These are phyloP conservation scores for Salix caprea DNA, from an alignment of 345 rosid species.

Conservation along the genomic window DNA sequence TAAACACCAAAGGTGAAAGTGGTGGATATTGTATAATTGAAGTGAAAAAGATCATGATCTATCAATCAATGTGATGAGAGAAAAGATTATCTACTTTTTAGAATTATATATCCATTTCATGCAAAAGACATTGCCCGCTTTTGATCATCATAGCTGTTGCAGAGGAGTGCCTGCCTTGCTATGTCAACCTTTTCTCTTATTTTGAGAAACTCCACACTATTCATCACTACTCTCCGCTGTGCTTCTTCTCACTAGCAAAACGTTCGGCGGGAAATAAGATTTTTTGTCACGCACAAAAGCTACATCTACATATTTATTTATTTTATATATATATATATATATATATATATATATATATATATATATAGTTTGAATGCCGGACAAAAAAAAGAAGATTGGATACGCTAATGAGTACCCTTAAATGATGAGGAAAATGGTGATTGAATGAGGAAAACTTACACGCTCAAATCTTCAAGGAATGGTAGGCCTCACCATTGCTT, in stretches of 20 bases:
- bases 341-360: neutral
- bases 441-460: neutral
- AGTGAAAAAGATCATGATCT: slow-evolving; percentile 44
- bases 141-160: slow-evolving; percentile 7
- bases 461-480: neutral
- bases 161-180: slow-evolving; percentile 19
- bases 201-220: slow-evolving; percentile 7
- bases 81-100: slow-evolving; percentile 36
- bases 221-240: neutral
- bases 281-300: neutral
- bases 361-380: neutral
- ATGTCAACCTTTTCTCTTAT: slow-evolving; percentile 4
- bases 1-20: slow-evolving; percentile 21
- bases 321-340: neutral
- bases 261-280: slow-evolving; percentile 29
- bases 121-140: slow-evolving; percentile 9
- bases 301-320: neutral
- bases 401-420: neutral
- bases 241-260: neutral
- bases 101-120: slow-evolving; percentile 15
- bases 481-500: no score
- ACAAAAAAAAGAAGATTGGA: neutral
- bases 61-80: slow-evolving; percentile 38
- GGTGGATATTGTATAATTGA: slow-evolving; percentile 19
- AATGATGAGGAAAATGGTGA: neutral